Conservation (phyloP, 495 filamentous ascomycete species). For the Penicillium parvum region DNA sequence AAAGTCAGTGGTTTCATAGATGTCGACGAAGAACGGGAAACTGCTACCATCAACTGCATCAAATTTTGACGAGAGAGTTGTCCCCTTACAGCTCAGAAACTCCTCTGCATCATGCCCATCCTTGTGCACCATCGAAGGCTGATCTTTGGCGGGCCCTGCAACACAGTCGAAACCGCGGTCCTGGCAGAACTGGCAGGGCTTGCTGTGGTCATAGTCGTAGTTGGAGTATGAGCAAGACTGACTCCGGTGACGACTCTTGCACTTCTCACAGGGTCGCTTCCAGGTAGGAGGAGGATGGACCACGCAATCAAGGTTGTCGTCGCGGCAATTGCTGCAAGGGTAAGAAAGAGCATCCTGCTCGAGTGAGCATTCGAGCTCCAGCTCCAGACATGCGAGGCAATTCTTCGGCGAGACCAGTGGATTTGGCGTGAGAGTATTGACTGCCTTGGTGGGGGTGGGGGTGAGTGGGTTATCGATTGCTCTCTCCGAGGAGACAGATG, state of each 20-base stretch:
- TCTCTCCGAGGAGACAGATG: not conserved
- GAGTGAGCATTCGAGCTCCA: constrained; percentile 1
- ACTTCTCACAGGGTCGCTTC: constrained; percentile 5
- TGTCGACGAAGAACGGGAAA: no score
- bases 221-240: constrained; percentile 1
- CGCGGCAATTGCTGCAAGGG: constrained; percentile 2
- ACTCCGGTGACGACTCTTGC: not conserved
- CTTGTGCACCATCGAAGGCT: not conserved
- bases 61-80: no score
- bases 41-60: no score
- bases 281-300: constrained; percentile 1
- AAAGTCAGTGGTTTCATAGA: no score
- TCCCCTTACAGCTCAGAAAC: no score
- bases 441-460: no score
- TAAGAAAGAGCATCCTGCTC: not conserved
- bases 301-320: constrained; percentile 2
- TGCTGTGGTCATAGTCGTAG: constrained; percentile 2
- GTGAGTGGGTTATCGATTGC: not conserved
- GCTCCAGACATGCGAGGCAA: constrained; percentile 1
- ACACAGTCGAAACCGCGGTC: constrained; percentile 6
- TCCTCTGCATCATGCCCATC: not conserved
- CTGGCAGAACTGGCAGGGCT: not conserved
- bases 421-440: no score
- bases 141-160: constrained; percentile 1
- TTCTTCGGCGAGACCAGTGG: no score